Percentiles rank a stretch among this genome's conserved stretches.
Evolutionary conservation across 805 yeast genomes (phyloP).

Genomic region (Lipomyces oligophaga): DNA sequence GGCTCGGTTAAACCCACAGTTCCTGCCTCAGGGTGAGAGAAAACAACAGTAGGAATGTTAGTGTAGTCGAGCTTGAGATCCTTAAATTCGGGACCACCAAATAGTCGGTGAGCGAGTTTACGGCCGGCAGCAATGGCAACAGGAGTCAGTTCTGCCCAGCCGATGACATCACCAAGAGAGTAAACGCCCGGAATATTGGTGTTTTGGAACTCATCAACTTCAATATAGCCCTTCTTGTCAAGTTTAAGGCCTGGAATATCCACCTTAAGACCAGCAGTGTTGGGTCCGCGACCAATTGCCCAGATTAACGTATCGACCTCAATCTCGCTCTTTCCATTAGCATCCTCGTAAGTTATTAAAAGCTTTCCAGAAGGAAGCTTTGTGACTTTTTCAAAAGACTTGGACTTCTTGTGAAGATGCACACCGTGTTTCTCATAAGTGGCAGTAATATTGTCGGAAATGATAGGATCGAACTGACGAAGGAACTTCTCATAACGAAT

Average conservation of each 20-base stretch:
- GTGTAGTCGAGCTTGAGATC: constrained; percentile 77
- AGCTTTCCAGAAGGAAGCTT: constrained; percentile 46
- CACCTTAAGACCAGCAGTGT: constrained; percentile 61
- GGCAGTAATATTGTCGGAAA: constrained; percentile 75
- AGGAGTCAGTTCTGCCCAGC: constrained; percentile 86
- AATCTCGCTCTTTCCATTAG: constrained; percentile 43
- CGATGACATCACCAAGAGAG: constrained; percentile 92
- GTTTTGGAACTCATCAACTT: constrained; percentile 84
- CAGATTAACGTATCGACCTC: constrained; percentile 80
- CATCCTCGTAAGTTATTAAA: constrained; percentile 44
- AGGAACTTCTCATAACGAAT: constrained; percentile 89
- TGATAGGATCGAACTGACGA: constrained; percentile 78
- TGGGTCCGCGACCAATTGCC: constrained; percentile 90
- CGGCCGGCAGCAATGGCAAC: constrained; percentile 99
- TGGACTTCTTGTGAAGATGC: constrained; percentile 64
- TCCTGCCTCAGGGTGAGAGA: constrained; percentile 97
- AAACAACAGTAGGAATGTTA: constrained; percentile 92
- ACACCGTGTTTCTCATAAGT: constrained; percentile 79
- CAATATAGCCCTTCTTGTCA: constrained; percentile 55
- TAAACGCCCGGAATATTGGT: constrained; percentile 67
- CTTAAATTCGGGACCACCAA: constrained; percentile 70
- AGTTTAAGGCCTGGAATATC: constrained; percentile 70
- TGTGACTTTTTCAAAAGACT: constrained; percentile 46
- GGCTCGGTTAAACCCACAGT: constrained; percentile 81
- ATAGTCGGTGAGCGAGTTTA: constrained; percentile 82